Evolutionary conservation across 1,139 yeast species (phyloP).

Genomic region (Saccharomyces hybrid): DNA sequence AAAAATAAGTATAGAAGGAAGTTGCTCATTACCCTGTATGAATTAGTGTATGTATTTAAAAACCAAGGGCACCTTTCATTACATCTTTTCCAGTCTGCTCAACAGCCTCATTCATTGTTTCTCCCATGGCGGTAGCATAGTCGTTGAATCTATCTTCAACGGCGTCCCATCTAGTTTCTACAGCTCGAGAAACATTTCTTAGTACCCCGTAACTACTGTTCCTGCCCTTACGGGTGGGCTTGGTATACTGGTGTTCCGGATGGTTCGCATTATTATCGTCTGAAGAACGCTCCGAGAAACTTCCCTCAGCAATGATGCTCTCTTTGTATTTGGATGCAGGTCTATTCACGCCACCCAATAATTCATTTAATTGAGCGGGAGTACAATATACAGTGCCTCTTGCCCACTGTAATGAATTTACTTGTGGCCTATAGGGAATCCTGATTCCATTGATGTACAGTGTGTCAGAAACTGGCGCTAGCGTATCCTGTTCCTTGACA

Average conservation of each 20-base stretch:
- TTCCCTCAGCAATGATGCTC: conserved; percentile 49
- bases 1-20: neutral
- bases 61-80: conserved; percentile 49
- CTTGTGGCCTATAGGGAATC: conserved; percentile 74
- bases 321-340: conserved; percentile 49
- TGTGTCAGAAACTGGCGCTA: conserved; percentile 34
- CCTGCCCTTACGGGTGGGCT: conserved; percentile 40
- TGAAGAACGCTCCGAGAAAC: conserved; percentile 33
- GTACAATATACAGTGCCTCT: conserved; percentile 61
- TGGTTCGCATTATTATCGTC: neutral
- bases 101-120: conserved; percentile 45
- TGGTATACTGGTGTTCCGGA: conserved; percentile 38
- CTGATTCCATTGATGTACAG: conserved; percentile 53
- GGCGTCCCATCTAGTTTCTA: conserved; percentile 47
- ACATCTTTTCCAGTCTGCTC: conserved; percentile 46
- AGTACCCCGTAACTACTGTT: conserved; percentile 35
- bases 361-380: conserved; percentile 48
- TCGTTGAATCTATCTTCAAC: conserved; percentile 52
- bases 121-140: conserved; percentile 50
- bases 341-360: conserved; percentile 57
- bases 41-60: conserved; percentile 27
- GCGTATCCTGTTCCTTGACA: conserved; percentile 33
- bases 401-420: conserved; percentile 81
- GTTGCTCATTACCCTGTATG: neutral
- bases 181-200: conserved; percentile 38